phyloP scores from a whole-genome alignment of 2,329 filamentous ascomycete genomes.

The Penicillium expansum region DNA sequence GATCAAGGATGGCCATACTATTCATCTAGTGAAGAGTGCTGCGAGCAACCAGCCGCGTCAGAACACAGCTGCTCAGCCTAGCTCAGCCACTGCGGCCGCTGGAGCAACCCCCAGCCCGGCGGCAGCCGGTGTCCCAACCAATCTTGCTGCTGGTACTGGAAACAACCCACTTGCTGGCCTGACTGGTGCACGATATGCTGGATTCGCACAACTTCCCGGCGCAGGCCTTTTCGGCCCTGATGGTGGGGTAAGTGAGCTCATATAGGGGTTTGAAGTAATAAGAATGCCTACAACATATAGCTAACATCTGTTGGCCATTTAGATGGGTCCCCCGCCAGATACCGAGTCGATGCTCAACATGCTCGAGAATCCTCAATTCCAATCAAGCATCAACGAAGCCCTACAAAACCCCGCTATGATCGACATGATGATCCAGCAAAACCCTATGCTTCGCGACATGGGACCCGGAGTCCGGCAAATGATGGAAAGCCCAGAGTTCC shows the following conservation, averaged over 20 bases:
- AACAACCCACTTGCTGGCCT: conserved; percentile 88
- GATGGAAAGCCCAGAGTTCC: conserved; percentile 82
- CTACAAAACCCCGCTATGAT: conserved; percentile 93
- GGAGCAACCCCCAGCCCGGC: conserved; percentile 34
- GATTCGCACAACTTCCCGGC: conserved; percentile 82
- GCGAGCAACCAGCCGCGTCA: conserved; percentile 71
- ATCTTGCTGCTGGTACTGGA: conserved; percentile 54
- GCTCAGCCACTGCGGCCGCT: conserved; percentile 34
- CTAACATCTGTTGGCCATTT: conserved; percentile 17
- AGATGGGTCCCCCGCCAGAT: conserved; percentile 88
- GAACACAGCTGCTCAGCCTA: conserved; percentile 52
- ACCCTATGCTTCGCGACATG: conserved; percentile 74
- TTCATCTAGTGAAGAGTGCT: conserved; percentile 95
- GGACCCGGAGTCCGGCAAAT: conserved; percentile 75
- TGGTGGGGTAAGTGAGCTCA: conserved; percentile 71
- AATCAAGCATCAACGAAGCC: conserved; percentile 86
- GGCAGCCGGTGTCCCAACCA: conserved; percentile 46
- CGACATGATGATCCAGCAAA: conserved; percentile 90
- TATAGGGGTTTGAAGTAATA: background rate
- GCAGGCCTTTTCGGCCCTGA: conserved; percentile 90
- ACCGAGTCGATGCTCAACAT: conserved; percentile 79
- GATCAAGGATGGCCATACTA: conserved; percentile 92
- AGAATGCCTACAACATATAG: background rate
- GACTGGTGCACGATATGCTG: conserved; percentile 90
- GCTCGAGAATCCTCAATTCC: conserved; percentile 83